A percentile compares a stretch with the other conserved stretches of the same genome.
phyloP scores from a whole-genome alignment of 495 filamentous ascomycete genomes.

The Copromyces sp. region DNA sequence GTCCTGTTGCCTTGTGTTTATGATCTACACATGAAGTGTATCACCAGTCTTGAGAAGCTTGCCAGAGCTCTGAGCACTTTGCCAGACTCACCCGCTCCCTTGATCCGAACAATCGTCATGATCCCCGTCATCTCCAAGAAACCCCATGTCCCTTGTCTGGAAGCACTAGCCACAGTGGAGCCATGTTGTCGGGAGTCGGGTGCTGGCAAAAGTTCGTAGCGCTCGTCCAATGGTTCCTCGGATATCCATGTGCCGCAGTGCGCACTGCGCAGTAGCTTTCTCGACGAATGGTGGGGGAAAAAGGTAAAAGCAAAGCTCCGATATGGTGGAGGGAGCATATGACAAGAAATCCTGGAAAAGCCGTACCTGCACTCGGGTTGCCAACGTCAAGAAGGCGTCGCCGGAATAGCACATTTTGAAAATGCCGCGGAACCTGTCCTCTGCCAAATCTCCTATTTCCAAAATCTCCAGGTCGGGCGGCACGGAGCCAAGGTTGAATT shows the following conservation, averaged over 20 bases:
- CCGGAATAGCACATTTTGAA: constrained; percentile 98
- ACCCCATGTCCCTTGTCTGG: background rate
- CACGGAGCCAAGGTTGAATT: constrained; percentile 87
- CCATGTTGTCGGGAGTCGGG: background rate
- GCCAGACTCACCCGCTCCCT: background rate
- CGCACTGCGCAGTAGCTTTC: background rate
- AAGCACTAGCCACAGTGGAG: background rate
- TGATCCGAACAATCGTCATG: background rate
- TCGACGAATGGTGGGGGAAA: background rate
- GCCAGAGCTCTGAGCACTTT: background rate
- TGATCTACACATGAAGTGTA: background rate
- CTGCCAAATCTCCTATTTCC: constrained; percentile 92
- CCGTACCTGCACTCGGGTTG: constrained; percentile 79
- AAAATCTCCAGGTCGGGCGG: constrained; percentile 92
- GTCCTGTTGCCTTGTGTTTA: background rate
- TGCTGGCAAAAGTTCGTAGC: background rate
- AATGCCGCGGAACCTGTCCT: constrained; percentile 94
- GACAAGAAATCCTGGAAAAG: constrained; percentile 7
- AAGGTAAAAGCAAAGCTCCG: background rate
- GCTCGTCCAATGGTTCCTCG: background rate
- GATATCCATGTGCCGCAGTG: background rate
- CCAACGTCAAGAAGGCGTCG: constrained; percentile 87
- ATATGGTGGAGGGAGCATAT: background rate
- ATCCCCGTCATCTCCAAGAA: background rate
- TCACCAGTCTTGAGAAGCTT: background rate